A percentile compares a stretch with the other conserved stretches of the same genome.
phyloP scores from a whole-genome alignment of 192 early-diverging fungal genomes.

The Mortierella hygrophila region DNA sequence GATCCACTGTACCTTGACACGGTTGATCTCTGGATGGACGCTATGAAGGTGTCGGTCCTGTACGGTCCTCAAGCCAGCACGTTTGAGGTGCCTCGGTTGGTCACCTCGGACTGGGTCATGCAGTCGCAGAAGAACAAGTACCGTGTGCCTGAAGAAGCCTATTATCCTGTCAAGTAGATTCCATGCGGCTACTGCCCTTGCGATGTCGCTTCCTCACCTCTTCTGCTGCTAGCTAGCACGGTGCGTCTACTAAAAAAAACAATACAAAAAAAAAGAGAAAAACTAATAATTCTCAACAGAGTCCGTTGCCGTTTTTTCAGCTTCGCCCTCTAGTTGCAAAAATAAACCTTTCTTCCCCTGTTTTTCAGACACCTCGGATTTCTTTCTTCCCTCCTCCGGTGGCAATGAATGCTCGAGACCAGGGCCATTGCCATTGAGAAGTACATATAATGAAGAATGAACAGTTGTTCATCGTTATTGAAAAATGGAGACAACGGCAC shows the following conservation, averaged over 20 bases:
- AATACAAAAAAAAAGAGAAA: background rate
- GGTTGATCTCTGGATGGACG: conserved; percentile 33
- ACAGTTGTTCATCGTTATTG: too few species aligned
- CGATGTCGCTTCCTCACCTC: background rate
- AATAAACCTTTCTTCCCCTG: too few species aligned
- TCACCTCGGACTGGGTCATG: conserved; percentile 42
- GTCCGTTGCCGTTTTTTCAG: too few species aligned
- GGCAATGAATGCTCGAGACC: too few species aligned
- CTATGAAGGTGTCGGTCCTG: conserved; percentile 20
- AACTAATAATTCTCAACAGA: background rate
- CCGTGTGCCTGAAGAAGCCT: conserved; percentile 37
- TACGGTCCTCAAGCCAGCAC: conserved; percentile 22
- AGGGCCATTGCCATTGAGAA: too few species aligned
- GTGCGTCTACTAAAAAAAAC: too few species aligned
- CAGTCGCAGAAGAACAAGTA: conserved; percentile 32
- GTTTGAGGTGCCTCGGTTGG: conserved; percentile 37
- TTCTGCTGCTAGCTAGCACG: background rate
- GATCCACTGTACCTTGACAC: conserved; percentile 40
- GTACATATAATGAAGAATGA: too few species aligned
- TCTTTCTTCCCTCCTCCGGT: too few species aligned
- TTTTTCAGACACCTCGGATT: too few species aligned
- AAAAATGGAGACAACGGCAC: too few species aligned
- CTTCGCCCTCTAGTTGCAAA: background rate
- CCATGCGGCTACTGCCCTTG: background rate
- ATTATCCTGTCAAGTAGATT: conserved; percentile 17